Conservation (phyloP, 768 basidiomycete genomes). For the Termitomyces sp. region DNA sequence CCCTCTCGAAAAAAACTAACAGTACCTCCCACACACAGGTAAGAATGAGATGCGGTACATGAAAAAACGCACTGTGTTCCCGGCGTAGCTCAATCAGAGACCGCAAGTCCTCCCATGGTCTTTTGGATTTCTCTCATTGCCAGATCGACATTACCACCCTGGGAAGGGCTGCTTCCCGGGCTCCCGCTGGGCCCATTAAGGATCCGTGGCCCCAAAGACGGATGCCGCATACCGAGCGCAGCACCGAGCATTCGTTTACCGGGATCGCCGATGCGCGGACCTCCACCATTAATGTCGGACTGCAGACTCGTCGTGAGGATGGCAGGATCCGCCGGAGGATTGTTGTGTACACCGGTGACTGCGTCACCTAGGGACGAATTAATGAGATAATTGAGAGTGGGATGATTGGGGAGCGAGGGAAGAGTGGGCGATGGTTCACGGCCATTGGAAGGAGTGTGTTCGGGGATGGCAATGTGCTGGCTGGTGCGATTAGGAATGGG, state of each 20-base stretch:
- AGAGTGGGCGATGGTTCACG: slow-evolving; percentile 82
- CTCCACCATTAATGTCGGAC: slow-evolving; percentile 34
- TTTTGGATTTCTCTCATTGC: slow-evolving; percentile 66
- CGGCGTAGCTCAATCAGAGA: slow-evolving; percentile 55
- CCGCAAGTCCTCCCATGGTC: slow-evolving; percentile 69
- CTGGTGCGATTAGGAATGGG: slow-evolving; percentile 32
- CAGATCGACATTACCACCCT: slow-evolving; percentile 44
- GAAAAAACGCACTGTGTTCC: slow-evolving; percentile 5
- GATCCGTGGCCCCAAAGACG: slow-evolving; percentile 59
- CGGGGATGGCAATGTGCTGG: slow-evolving; percentile 49
- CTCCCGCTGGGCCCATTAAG: slow-evolving; percentile 37
- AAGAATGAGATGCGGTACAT: neutral
- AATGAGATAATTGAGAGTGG: slow-evolving; percentile 81
- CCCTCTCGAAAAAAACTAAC: neutral
- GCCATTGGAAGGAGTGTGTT: slow-evolving; percentile 39
- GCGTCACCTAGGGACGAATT: slow-evolving; percentile 62
- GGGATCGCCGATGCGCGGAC: slow-evolving; percentile 84
- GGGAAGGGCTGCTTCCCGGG: slow-evolving; percentile 32
- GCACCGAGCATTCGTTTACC: slow-evolving; percentile 88
- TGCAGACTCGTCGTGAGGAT: slow-evolving; percentile 57
- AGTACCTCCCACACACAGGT: slow-evolving; percentile 7
- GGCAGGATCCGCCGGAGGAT: slow-evolving; percentile 58
- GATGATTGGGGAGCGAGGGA: slow-evolving; percentile 75
- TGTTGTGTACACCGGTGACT: slow-evolving; percentile 33
- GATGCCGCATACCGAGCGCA: slow-evolving; percentile 80